A percentile compares a stretch with the other conserved stretches of the same genome.
Evolutionary conservation across 2,329 filamentous ascomycete species (phyloP).

Genomic region (Dactylellina leptospora): DNA sequence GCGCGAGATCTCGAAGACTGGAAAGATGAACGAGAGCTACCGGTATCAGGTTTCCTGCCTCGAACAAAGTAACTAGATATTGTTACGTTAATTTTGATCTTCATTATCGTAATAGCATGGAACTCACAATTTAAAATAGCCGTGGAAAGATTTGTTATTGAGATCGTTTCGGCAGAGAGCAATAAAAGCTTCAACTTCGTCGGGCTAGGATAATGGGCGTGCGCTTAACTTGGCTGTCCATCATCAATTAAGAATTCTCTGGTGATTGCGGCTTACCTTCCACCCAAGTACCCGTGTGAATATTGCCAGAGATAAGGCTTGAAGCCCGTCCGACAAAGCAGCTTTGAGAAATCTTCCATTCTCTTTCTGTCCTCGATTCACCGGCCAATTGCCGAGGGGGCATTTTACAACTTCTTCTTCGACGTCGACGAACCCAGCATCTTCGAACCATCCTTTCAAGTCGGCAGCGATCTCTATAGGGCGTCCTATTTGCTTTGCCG

Average conservation of each 20-base stretch:
- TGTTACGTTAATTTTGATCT: not conserved
- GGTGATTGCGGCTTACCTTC: slow-evolving; percentile 14
- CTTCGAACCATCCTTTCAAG: slow-evolving; percentile 62
- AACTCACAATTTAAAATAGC: slow-evolving; percentile 50
- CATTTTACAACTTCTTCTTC: slow-evolving; percentile 64
- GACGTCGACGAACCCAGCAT: slow-evolving; percentile 67
- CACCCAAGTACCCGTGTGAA: slow-evolving; percentile 43
- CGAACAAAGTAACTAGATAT: slow-evolving; percentile 39
- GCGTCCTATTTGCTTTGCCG: slow-evolving; percentile 59
- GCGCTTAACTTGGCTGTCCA: too few species aligned
- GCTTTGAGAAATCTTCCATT: slow-evolving; percentile 62
- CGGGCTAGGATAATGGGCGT: too few species aligned
- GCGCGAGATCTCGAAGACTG: slow-evolving; percentile 9
- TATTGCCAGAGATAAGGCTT: slow-evolving; percentile 58
- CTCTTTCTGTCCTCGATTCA: slow-evolving; percentile 65
- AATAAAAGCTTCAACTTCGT: slow-evolving; percentile 48
- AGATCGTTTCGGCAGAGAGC: slow-evolving; percentile 47
- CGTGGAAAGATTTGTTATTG: slow-evolving; percentile 40
- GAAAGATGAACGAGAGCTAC: not conserved
- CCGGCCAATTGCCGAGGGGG: slow-evolving; percentile 66
- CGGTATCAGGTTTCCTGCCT: slow-evolving; percentile 30
- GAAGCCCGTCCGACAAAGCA: slow-evolving; percentile 60
- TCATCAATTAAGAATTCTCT: not conserved
- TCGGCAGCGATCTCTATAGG: slow-evolving; percentile 59
- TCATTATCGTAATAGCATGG: not conserved